Base-by-base conservation (phyloP, 805 yeast species). In the Schizosaccharomyces octosporus region DNA sequence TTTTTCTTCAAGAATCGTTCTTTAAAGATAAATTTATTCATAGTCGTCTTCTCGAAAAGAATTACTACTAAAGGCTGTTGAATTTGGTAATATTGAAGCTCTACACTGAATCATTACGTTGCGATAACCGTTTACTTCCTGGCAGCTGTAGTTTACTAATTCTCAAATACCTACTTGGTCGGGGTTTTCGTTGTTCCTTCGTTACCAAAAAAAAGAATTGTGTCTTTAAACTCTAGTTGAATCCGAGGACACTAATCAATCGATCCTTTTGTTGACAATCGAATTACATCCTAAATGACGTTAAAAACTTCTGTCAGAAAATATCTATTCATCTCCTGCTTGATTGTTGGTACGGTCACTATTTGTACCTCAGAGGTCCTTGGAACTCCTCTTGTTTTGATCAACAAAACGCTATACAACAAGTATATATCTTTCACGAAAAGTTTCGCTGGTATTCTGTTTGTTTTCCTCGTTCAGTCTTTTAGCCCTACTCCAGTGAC, bases 361-460 rank as follows among this genome's bases (percentile, higher is more conserved):
- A 29, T 51, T 51, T 51, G 11, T 29, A 29, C 15, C 15, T 24
- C 70, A 5, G 68, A 68, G 63, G 61, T 66, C 9, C 27, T 71
- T 17, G 72, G 72, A 5, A 65, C 64, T 41, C 73, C 73, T 0
- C 61, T 71, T 36, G 61, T 63, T 48, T 60, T 63, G 48, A 29
- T 67, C 27, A 64, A 69, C 5, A 65, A 64, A 29, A 62, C 66
- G n/a, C 60, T 67, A 60, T 68, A 64, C 59, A 67, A 66, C 31
- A 68, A 69, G 29, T 71, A 67, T 65, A 63, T 70, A 42, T 71
- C 68, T 60, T 64, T 67, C 62, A 68, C 73, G 55, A 71, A 71
- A 62, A 70, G 69, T 61, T 64, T 67, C 54, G 71, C 69, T 63
- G 69, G 70, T 29, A 62, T 71, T 17, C 60, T 69, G 29, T 60